A percentile compares a stretch with the other conserved stretches of the same genome.
Conservation (phyloP, 2,329 filamentous ascomycete species). For the Alternaria postmessia region DNA sequence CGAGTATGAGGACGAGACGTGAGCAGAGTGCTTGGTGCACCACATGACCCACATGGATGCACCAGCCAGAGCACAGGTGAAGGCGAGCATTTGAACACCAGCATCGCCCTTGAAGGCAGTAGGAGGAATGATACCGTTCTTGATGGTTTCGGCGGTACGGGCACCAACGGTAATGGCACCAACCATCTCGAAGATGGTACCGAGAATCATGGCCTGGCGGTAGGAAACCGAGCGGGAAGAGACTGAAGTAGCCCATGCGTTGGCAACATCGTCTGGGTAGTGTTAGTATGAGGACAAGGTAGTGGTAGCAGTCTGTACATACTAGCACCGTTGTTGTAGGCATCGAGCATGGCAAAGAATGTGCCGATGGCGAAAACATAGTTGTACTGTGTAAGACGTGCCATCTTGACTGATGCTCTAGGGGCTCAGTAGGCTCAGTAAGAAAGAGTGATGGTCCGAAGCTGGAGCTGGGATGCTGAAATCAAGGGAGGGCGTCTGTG, state of each 20-base stretch:
- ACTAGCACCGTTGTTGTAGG: conserved; percentile 82
- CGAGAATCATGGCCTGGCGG: conserved; percentile 64
- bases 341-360: conserved; percentile 77
- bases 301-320: conserved; percentile 48
- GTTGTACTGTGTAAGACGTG: conserved; percentile 59
- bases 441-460: conserved; percentile 25
- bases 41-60: conserved; percentile 80
- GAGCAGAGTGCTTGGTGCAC: conserved; percentile 76
- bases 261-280: conserved; percentile 78
- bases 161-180: conserved; percentile 56
- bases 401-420: conserved; percentile 25
- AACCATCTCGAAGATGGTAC: conserved; percentile 58
- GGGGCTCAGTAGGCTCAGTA: conserved; percentile 20
- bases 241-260: conserved; percentile 82
- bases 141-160: conserved; percentile 76
- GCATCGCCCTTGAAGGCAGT: conserved; percentile 56
- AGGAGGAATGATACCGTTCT: conserved; percentile 69
- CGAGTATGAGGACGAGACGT: conserved; percentile 66
- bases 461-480: conserved; percentile 25
- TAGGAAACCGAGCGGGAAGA: conserved; percentile 80
- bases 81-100: conserved; percentile 61
- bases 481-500: conserved; percentile 14
- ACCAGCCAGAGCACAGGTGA: conserved; percentile 67
- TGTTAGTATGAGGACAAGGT: conserved; percentile 12
- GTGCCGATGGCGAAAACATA: conserved; percentile 81